phyloP scores from a whole-genome alignment of 2,329 filamentous ascomycete genomes.

The Colletotrichum noveboracense region DNA sequence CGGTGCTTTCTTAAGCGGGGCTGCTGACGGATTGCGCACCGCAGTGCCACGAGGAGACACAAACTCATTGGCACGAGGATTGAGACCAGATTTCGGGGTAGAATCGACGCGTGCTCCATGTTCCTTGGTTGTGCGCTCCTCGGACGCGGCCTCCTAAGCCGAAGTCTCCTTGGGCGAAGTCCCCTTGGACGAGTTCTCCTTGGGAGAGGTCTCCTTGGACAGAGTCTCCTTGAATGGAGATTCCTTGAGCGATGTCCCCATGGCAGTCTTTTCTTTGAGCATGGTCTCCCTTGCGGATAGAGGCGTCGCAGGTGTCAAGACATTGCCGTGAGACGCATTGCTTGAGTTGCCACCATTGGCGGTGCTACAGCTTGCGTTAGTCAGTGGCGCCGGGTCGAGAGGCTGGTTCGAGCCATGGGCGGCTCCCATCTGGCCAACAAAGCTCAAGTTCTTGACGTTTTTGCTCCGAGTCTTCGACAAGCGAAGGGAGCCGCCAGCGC shows the following conservation, averaged over 20 bases:
- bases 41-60: background rate
- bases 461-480: slow-evolving; percentile 34
- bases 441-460: background rate
- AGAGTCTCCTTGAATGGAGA: too few relatives aligned
- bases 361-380: background rate
- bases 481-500: slow-evolving; percentile 38
- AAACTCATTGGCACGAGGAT: slow-evolving; percentile 10
- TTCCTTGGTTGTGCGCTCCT: background rate
- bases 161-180: background rate
- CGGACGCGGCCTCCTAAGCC: background rate
- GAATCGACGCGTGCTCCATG: background rate
- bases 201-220: background rate
- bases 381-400: background rate
- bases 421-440: background rate
- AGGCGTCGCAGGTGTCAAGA: slow-evolving; percentile 1
- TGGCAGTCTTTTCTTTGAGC: background rate
- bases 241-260: too few relatives aligned
- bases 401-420: background rate
- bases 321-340: background rate
- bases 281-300: background rate
- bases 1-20: background rate
- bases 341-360: background rate
- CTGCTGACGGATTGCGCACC: background rate
- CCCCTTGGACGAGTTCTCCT: background rate
- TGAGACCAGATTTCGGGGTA: background rate